These are phyloP conservation scores for Pulicaria dysenterica DNA, from an alignment of 129 eudicot species.

Conservation along the genomic window DNA sequence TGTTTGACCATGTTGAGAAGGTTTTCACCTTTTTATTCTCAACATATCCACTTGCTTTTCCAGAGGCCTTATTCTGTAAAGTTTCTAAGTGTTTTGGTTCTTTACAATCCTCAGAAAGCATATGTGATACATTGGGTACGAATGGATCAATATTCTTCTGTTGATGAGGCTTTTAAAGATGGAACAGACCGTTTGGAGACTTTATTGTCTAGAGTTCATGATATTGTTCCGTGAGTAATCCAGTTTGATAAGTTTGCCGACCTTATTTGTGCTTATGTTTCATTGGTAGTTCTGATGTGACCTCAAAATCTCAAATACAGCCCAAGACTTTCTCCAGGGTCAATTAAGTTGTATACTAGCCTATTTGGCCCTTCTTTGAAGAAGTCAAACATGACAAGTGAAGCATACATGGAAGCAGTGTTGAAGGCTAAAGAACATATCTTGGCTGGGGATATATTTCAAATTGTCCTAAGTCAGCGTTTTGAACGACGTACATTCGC, in stretches of 20 bases:
- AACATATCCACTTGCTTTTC: constrained; percentile 1
- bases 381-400: constrained; percentile 81
- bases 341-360: constrained; percentile 71
- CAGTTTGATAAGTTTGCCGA: constrained; percentile 14
- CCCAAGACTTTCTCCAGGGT: constrained; percentile 87
- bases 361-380: constrained; percentile 77
- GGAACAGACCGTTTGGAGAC: constrained; percentile 68
- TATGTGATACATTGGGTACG: constrained; percentile 92
- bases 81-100: background rate
- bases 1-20: constrained; percentile 99
- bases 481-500: constrained; percentile 97
- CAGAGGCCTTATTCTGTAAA: constrained; percentile 9
- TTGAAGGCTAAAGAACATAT: constrained; percentile 95
- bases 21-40: constrained; percentile 36
- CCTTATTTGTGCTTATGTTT: constrained; percentile 14
- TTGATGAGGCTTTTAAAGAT: constrained; percentile 75
- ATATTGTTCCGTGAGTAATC: constrained; percentile 77
- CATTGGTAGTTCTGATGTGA: constrained; percentile 24
- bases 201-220: constrained; percentile 84
- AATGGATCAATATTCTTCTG: constrained; percentile 65
- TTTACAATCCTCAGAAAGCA: constrained; percentile 65
- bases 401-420: constrained; percentile 82
- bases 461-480: constrained; percentile 97
- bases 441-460: constrained; percentile 96
- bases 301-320: constrained; percentile 45